Conservation (phyloP, 2,329 filamentous ascomycete species). For the Acarospora socialis region DNA sequence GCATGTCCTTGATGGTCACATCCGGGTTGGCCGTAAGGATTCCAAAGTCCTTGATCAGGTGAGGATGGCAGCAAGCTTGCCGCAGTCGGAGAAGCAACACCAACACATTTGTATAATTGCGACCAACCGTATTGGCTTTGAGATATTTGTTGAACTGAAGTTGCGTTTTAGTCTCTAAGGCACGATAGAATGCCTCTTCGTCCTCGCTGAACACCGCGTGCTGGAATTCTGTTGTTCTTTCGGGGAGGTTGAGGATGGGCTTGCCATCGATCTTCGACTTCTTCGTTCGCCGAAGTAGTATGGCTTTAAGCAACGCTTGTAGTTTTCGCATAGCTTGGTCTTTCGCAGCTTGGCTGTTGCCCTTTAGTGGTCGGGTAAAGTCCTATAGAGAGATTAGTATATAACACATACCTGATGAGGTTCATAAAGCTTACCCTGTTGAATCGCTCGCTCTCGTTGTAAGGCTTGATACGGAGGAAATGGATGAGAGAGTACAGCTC, state of each 20-base stretch:
- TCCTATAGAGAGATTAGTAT: conserved; percentile 22
- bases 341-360: conserved; percentile 19
- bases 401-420: not conserved
- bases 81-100: conserved; percentile 67
- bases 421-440: conserved; percentile 33
- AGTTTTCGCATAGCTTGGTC: conserved; percentile 51
- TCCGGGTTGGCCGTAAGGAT: conserved; percentile 33
- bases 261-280: conserved; percentile 63
- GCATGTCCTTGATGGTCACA: conserved; percentile 40
- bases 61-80: conserved; percentile 67
- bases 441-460: conserved; percentile 51
- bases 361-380: conserved; percentile 40
- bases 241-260: conserved; percentile 55
- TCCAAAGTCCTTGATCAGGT: conserved; percentile 53
- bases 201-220: conserved; percentile 54
- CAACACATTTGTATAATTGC: conserved; percentile 65
- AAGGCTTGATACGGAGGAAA: conserved; percentile 66
- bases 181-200: conserved; percentile 49
- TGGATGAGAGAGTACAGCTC: conserved; percentile 66
- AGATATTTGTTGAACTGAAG: conserved; percentile 66
- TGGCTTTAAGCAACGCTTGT: conserved; percentile 61
- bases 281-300: conserved; percentile 74
- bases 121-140: conserved; percentile 50
- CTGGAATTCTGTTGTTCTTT: conserved; percentile 46
- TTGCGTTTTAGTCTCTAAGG: conserved; percentile 52